A percentile compares a stretch with the other conserved stretches of the same genome.
Conservation (phyloP, 2,329 filamentous ascomycete species). For the Lanzia echinophila region DNA sequence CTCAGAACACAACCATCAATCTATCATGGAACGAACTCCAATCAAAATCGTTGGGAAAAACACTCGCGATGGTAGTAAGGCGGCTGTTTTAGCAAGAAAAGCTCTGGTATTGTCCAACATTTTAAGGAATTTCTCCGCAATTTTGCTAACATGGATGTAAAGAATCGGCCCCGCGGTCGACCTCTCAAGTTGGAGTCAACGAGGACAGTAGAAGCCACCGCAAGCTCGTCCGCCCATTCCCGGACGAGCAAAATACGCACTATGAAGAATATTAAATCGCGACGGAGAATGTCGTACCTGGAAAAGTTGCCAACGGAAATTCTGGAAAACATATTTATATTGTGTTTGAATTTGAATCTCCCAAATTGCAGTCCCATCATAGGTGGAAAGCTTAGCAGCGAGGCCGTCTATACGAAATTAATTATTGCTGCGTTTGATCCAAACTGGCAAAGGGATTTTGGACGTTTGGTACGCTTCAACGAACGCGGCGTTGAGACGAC, state of each 20-base stretch:
- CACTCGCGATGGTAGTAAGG: slow-evolving; percentile 19
- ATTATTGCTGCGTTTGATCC: slow-evolving; percentile 23
- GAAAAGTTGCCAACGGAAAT: slow-evolving; percentile 29
- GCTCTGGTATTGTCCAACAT: slow-evolving; percentile 14
- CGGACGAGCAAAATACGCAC: slow-evolving; percentile 12
- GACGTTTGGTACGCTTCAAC: not conserved
- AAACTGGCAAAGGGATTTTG: slow-evolving; percentile 20
- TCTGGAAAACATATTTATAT: slow-evolving; percentile 26
- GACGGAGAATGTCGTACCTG: slow-evolving; percentile 23
- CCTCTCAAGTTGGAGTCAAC: slow-evolving; percentile 13
- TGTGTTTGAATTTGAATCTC: slow-evolving; percentile 25
- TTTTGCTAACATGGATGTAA: slow-evolving; percentile 1
- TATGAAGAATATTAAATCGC: slow-evolving; percentile 26
- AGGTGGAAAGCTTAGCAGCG: slow-evolving; percentile 25
- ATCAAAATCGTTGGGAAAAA: slow-evolving; percentile 29
- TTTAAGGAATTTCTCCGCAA: not conserved
- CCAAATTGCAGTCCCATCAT: slow-evolving; percentile 27
- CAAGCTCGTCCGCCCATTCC: not conserved
- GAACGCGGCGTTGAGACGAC: not conserved
- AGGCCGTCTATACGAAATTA: slow-evolving; percentile 20
- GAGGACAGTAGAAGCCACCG: not conserved
- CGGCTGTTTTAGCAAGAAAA: slow-evolving; percentile 19
- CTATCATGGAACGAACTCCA: slow-evolving; percentile 25
- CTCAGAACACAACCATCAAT: not conserved
- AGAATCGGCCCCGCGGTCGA: slow-evolving; percentile 17